phyloP scores from a whole-genome alignment of 441 rosid genomes.

The Eutrema salsugineum region DNA sequence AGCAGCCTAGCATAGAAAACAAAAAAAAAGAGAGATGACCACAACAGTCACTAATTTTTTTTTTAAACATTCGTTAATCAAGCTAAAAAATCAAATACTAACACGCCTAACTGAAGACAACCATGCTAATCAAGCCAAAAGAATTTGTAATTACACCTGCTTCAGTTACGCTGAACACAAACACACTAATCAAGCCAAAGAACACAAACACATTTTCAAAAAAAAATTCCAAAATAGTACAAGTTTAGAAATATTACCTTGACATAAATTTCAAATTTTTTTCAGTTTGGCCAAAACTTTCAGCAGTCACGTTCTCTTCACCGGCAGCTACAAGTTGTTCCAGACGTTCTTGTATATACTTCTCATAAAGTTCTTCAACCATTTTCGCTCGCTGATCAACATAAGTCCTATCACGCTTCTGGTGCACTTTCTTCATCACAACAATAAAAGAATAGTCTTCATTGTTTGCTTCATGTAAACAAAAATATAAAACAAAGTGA shows the following conservation, averaged over 20 bases:
- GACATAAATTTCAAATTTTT: background rate
- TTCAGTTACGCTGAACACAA: too few species aligned
- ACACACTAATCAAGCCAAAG: too few species aligned
- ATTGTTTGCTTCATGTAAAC: background rate
- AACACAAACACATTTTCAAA: too few species aligned
- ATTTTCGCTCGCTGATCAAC: background rate
- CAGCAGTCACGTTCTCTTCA: background rate
- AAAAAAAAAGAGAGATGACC: too few species aligned
- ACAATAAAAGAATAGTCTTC: background rate
- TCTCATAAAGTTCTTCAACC: background rate
- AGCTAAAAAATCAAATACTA: too few species aligned
- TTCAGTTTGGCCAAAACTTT: background rate
- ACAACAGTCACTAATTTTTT: too few species aligned
- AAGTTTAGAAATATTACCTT: background rate
- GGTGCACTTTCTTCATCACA: background rate
- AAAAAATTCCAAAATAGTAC: too few species aligned
- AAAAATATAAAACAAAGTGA: too few species aligned
- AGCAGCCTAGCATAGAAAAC: background rate
- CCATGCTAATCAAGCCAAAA: too few species aligned
- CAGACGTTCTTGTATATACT: background rate
- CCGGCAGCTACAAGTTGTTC: background rate
- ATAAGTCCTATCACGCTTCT: background rate
- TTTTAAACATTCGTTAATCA: too few species aligned
- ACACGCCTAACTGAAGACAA: too few species aligned
- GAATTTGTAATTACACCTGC: too few species aligned